phyloP scores from a whole-genome alignment of 2,329 filamentous ascomycete species.

The Botrytis elliptica region DNA sequence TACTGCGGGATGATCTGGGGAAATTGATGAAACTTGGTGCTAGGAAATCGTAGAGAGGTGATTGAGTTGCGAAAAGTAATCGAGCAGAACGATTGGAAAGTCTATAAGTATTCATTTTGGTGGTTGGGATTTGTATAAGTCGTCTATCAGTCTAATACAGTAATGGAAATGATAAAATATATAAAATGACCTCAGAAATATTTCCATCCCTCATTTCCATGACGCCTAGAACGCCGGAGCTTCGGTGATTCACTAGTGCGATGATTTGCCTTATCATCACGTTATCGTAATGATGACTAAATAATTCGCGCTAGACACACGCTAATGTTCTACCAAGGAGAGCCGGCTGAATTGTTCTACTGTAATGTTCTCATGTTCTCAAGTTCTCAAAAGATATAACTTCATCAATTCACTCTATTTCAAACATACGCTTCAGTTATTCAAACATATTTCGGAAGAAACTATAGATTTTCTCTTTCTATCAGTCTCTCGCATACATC shows the following conservation, averaged over 20 bases:
- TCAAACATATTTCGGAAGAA: background rate
- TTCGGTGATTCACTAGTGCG: background rate
- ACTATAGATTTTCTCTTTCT: background rate
- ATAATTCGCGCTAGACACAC: background rate
- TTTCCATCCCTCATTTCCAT: slow-evolving; percentile 4
- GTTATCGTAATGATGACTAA: slow-evolving; percentile 10
- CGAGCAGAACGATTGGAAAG: slow-evolving; percentile 24
- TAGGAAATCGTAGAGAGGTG: slow-evolving; percentile 43
- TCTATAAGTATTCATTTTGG: slow-evolving; percentile 13
- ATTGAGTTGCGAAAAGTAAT: slow-evolving; percentile 15
- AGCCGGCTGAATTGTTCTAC: slow-evolving; percentile 10
- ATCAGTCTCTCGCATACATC: background rate
- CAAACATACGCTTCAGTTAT: background rate
- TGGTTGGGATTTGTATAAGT: background rate
- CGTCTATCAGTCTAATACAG: slow-evolving; percentile 1
- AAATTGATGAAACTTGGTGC: slow-evolving; percentile 39
- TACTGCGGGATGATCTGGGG: slow-evolving; percentile 25
- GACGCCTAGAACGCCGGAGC: slow-evolving; percentile 7
- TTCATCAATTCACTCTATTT: background rate
- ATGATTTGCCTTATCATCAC: background rate
- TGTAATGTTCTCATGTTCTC: background rate
- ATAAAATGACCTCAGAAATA: background rate
- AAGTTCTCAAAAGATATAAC: background rate
- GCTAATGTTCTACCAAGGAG: slow-evolving; percentile 19
- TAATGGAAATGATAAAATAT: background rate